Conservation (phyloP, 805 yeast genomes). For the Yamadazyma phyllophila region DNA sequence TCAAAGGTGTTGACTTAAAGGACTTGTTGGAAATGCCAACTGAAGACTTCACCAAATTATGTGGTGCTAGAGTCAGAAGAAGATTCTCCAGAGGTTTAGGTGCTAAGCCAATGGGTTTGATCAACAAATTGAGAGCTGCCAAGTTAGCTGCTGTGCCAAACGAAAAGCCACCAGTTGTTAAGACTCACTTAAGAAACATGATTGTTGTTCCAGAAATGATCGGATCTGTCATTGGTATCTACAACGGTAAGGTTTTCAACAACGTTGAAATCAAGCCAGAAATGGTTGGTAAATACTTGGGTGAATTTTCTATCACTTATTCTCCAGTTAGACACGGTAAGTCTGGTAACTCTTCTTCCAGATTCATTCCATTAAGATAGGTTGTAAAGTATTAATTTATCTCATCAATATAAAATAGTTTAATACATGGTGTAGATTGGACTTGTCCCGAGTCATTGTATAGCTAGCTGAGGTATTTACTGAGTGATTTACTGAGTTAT, state of each 20-base stretch:
- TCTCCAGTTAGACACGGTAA: constrained; percentile 99
- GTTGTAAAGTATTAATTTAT: constrained; percentile 10
- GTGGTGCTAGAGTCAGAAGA: constrained; percentile 99
- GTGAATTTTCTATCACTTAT: constrained; percentile 99
- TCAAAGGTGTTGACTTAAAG: constrained; percentile 97
- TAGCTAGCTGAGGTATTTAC: too few relatives aligned
- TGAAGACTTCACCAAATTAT: constrained; percentile 95
- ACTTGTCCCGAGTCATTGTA: too few relatives aligned
- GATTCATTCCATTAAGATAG: constrained; percentile 68
- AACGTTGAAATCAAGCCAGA: constrained; percentile 98
- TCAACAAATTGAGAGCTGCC: constrained; percentile 97
- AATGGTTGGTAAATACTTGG: constrained; percentile 99
- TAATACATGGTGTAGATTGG: not conserved
- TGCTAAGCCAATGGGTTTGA: constrained; percentile 91
- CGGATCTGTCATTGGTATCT: constrained; percentile 97
- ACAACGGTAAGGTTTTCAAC: constrained; percentile 99
- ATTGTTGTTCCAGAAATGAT: constrained; percentile 99
- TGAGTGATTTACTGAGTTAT: not conserved
- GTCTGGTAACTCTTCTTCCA: constrained; percentile 81
- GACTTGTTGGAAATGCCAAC: constrained; percentile 90
- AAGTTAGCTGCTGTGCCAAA: constrained; percentile 84
- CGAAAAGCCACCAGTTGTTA: constrained; percentile 97
- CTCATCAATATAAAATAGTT: constrained; percentile 8
- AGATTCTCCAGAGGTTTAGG: constrained; percentile 98
- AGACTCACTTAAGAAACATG: constrained; percentile 99